Percentiles rank a stretch among this genome's conserved stretches.
phyloP scores from a whole-genome alignment of 805 yeast species.

The Debaryomyces tyrocola region DNA sequence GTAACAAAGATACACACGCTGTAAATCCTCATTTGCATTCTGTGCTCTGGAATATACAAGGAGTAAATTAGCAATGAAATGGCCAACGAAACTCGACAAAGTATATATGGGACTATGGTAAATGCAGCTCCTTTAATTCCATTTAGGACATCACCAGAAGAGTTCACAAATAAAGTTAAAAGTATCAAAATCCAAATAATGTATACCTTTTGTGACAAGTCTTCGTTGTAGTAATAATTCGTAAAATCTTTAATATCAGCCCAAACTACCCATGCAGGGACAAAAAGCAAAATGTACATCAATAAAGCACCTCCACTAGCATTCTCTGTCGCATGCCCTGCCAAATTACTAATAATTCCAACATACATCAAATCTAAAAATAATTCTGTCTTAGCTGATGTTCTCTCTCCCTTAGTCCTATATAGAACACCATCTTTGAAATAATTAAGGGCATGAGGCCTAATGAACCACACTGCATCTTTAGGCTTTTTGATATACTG shows the following conservation, averaged over 20 bases:
- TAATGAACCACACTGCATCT: constrained; percentile 40
- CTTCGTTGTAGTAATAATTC: constrained; percentile 63
- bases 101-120: constrained; percentile 48
- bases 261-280: constrained; percentile 68
- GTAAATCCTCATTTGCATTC: constrained; percentile 49
- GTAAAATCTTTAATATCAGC: constrained; percentile 61
- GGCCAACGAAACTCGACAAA: constrained; percentile 44
- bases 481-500: constrained; percentile 46
- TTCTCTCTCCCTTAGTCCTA: constrained; percentile 56
- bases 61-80: constrained; percentile 38
- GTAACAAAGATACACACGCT: constrained; percentile 30
- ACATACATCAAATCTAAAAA: constrained; percentile 65
- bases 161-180: constrained; percentile 53
- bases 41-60: constrained; percentile 48
- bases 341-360: constrained; percentile 61
- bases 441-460: constrained; percentile 61
- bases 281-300: constrained; percentile 49
- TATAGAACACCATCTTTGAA: constrained; percentile 56
- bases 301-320: constrained; percentile 49
- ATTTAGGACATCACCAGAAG: constrained; percentile 39
- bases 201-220: constrained; percentile 52
- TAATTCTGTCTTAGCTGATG: constrained; percentile 53
- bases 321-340: constrained; percentile 50
- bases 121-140: constrained; percentile 37
- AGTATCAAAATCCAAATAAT: constrained; percentile 54